Evolutionary conservation across 352 stramenopile genomes (phyloP).

Genomic region (Globisporangium okanoganense): DNA sequence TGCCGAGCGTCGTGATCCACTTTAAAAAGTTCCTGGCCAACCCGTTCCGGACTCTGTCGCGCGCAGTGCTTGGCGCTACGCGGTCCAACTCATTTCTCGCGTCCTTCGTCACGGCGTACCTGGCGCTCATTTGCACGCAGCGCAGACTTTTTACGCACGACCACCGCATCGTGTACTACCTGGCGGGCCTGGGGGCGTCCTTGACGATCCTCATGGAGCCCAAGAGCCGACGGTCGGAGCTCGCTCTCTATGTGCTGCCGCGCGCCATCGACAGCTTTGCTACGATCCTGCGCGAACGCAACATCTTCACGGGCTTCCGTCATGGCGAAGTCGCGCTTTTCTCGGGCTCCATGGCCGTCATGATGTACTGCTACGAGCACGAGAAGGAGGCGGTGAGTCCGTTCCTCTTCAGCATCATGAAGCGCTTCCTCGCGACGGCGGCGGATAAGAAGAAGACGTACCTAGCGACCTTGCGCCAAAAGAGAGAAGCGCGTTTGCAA

Average conservation of each 20-base stretch:
- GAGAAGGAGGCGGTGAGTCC: conserved; percentile 64
- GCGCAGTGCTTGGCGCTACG: conserved; percentile 58
- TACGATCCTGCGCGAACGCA: conserved; percentile 69
- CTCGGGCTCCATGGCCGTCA: conserved; percentile 68
- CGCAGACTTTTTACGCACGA: conserved; percentile 48
- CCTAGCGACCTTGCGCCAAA: conserved; percentile 19
- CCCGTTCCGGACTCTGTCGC: conserved; percentile 47
- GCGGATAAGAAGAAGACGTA: conserved; percentile 73
- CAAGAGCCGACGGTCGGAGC: conserved; percentile 79
- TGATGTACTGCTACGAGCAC: conserved; percentile 86
- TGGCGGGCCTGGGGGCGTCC: conserved; percentile 59
- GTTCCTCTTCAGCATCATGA: conserved; percentile 65
- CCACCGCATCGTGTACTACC: conserved; percentile 76
- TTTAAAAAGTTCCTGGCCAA: conserved; percentile 75
- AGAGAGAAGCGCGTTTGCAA: conserved; percentile 3
- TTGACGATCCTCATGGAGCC: conserved; percentile 72
- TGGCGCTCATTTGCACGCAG: conserved; percentile 61
- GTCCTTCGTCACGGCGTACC: conserved; percentile 71
- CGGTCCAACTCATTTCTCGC: conserved; percentile 75
- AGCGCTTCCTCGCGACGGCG: conserved; percentile 70
- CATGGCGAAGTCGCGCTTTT: conserved; percentile 77
- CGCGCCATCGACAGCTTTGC: conserved; percentile 73
- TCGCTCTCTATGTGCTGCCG: conserved; percentile 76
- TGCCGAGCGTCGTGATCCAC: conserved; percentile 75
- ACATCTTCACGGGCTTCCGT: conserved; percentile 59